Conservation (phyloP, 805 yeast species). For the Starmerella scarabaei region DNA sequence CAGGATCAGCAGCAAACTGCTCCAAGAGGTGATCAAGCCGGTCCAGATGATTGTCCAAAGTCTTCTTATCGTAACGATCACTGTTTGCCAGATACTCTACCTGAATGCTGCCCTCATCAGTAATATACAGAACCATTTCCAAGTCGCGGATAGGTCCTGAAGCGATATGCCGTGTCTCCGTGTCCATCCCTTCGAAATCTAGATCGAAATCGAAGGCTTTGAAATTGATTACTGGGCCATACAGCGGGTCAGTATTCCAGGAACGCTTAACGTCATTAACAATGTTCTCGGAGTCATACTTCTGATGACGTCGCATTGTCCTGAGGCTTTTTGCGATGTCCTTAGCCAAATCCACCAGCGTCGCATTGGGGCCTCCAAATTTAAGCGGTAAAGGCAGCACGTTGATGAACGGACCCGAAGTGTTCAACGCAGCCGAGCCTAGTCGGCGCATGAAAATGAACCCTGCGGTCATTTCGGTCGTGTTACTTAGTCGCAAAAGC, state of each 20-base stretch:
- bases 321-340: constrained; percentile 1
- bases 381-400: constrained; percentile 10
- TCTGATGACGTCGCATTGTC: constrained; percentile 9
- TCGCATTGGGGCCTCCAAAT: background rate
- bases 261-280: constrained; percentile 4
- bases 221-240: constrained; percentile 14
- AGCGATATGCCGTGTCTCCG: constrained; percentile 11
- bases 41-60: constrained; percentile 4
- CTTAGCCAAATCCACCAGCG: background rate
- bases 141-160: constrained; percentile 16
- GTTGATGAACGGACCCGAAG: constrained; percentile 14
- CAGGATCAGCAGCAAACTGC: constrained; percentile 1
- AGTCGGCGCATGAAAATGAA: constrained; percentile 15
- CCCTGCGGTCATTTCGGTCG: constrained; percentile 5
- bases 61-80: constrained; percentile 3
- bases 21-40: constrained; percentile 4
- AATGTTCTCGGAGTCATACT: constrained; percentile 11
- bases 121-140: constrained; percentile 9
- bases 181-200: constrained; percentile 7
- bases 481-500: constrained; percentile 11
- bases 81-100: constrained; percentile 14
- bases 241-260: constrained; percentile 9
- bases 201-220: constrained; percentile 13
- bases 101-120: background rate
- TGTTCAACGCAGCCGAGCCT: constrained; percentile 11